Conservation (phyloP, 768 basidiomycete genomes). For the Mycena amicta region DNA sequence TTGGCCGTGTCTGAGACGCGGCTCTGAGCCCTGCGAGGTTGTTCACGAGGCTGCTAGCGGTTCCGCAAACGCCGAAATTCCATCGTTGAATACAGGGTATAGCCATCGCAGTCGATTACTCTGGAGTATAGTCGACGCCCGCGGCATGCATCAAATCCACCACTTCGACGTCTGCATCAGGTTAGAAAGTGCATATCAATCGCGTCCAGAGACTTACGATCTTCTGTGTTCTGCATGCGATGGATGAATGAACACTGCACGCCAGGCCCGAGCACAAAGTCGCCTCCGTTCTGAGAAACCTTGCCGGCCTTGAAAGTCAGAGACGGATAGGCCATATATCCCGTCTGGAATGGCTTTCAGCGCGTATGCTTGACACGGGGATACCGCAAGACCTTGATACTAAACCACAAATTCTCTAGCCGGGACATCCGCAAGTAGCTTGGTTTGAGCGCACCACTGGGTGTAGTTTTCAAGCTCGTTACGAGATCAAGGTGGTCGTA, state of each 20-base stretch:
- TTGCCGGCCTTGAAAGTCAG: slow-evolving; percentile 66
- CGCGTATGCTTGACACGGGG: not conserved
- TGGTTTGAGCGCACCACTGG: slow-evolving; percentile 43
- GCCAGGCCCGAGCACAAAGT: slow-evolving; percentile 66
- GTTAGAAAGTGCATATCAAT: not conserved
- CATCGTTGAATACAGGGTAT: too few species aligned
- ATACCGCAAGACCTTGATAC: slow-evolving; percentile 31
- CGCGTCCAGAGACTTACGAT: slow-evolving; percentile 46
- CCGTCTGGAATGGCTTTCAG: not conserved
- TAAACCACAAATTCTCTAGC: slow-evolving; percentile 36
- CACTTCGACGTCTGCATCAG: slow-evolving; percentile 47
- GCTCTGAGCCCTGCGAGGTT: too few species aligned
- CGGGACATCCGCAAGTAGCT: slow-evolving; percentile 46
- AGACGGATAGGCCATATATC: slow-evolving; percentile 24
- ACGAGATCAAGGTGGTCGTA: slow-evolving; percentile 67
- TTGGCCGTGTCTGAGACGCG: too few species aligned
- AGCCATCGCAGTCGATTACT: not conserved
- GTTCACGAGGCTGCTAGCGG: too few species aligned
- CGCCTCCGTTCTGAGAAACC: slow-evolving; percentile 62
- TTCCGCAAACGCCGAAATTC: too few species aligned
- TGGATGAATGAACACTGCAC: slow-evolving; percentile 51
- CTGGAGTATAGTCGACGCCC: slow-evolving; percentile 32
- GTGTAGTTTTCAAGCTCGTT: slow-evolving; percentile 48
- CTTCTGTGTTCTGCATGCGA: slow-evolving; percentile 64
- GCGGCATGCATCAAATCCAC: slow-evolving; percentile 49